phyloP scores from a whole-genome alignment of 768 basidiomycete species.

The Neoboletus brunneissimus region DNA sequence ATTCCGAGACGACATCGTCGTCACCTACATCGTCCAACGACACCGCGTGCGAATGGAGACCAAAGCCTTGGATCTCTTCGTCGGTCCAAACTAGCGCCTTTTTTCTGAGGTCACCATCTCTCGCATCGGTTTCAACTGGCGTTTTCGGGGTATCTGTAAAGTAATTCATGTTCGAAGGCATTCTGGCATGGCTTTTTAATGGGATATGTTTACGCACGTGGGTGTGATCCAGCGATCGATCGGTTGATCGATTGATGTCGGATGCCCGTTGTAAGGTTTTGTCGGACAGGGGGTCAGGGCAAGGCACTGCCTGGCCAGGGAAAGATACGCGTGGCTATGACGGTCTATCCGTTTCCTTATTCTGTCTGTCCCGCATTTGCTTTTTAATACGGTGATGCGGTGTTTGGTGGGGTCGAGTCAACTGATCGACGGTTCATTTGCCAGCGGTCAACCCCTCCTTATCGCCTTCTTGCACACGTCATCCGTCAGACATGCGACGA shows the following conservation, averaged over 20 bases:
- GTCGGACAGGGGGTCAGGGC: not conserved
- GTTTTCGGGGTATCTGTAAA: not conserved
- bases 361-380: not conserved
- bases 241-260: not conserved
- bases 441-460: no score
- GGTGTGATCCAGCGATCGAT: not conserved
- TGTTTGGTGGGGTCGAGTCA: no score
- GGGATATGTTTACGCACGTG: not conserved
- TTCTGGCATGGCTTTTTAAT: not conserved
- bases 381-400: no score
- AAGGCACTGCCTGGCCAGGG: not conserved
- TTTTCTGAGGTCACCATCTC: no score
- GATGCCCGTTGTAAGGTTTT: not conserved
- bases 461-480: no score
- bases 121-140: no score
- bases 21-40: slow-evolving; percentile 29
- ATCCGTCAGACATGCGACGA: no score
- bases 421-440: no score
- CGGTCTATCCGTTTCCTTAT: not conserved
- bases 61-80: slow-evolving; percentile 26
- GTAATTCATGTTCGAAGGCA: not conserved
- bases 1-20: slow-evolving; percentile 29
- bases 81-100: slow-evolving; percentile 13
- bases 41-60: slow-evolving; percentile 24
- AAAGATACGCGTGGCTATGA: not conserved